Evolutionary conservation across 495 filamentous ascomycete species (phyloP), one percentile per base, ranked within the genome.

Genomic region (Lophium mytilinum): DNA sequence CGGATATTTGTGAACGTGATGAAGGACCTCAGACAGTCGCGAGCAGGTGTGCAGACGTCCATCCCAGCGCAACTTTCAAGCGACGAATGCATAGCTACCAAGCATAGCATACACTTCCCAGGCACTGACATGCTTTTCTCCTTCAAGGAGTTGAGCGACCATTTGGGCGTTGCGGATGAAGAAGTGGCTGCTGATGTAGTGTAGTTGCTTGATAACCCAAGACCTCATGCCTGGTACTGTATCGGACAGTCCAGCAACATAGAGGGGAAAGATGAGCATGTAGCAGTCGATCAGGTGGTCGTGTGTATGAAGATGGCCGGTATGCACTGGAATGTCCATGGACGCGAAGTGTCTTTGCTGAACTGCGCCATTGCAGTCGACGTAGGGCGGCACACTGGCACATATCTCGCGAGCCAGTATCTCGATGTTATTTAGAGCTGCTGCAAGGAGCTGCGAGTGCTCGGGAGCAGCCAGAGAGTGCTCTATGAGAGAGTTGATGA

Each of bases 341-440:
- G 41, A 45, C 15, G 19, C 19, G 1, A 19, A 15, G 8, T 8
- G 41, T n/a, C 19, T 45, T 15, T 5, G 15, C 15, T 5, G 41
- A n/a, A 60, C 55, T 14, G 51, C 33, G 5, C 33, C 47, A 39
- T 53, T 4, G 40, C 58, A 62, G 37, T 61, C 56, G 15, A 54
- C 57, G 52, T 64, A 68, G 49, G 68, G 68, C 19, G 67, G 59
- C 7, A 58, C 58, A 21, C 55, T 58, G n/a, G 64, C 69, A 43
- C 68, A 71, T 9, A 73, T 71, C 8, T 70, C 62, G 12, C 45
- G 18, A 3, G 62, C 59, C 53, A 69, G 24, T 15, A 11, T 50
- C 34, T 61, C 58, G 34, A 71, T 67, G n/a, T 52, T 55, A 1
- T 54, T 15, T 5, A 37, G 12, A 4, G 46, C 48, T 4, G 18